Evolutionary conservation across 2,329 filamentous ascomycete genomes (phyloP), one percentile per base, ranked within the genome.

Genomic region (Fusarium mexicanum): DNA sequence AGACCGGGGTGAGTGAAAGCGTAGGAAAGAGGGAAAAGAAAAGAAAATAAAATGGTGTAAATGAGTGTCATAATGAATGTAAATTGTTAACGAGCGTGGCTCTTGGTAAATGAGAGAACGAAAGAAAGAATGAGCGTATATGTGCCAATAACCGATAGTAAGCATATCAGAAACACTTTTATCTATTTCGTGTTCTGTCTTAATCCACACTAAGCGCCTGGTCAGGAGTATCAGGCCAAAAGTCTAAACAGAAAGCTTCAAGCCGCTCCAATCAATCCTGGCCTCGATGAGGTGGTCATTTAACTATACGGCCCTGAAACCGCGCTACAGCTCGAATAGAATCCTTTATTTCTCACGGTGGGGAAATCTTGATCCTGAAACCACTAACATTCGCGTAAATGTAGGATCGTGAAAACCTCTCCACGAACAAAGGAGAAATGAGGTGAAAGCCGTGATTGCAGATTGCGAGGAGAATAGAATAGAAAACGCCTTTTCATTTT

Each of bases 1-100:
- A 64, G 55, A 29, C 61, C 61, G 1, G 61, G 61, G 6, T 64
- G 61, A 7, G 33, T 64, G 3, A 64, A 64, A 6, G 55, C 61
- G 8, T 26, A 41, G 9, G 38, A 41, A 18, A 44, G 11, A 0
- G 82, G 81, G 12, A 87, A 81, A 66, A 55, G 35, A 41, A 40
- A 31, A 41, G 24, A 55, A 41, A 55, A n/a, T 0, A 55, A 29
- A 8, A 55, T 41, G 14, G 51, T 55, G 16, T 55, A 55, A 55
- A 55, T n/a, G 51, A 55, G 51, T n/a, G 51, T 55, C 51, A 55
- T 55, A 18, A 55, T 41, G 35, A 55, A 31, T 41, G 26, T 10
- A n/a, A 41, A n/a, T 8, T n/a, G 20, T 10, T 22, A 55, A 31
- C 20, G 35, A 55, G 35, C 8, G 35, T 55, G 24, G 35, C 33